Evolutionary conservation across 1,139 yeast species (phyloP).

Genomic region (Taphrina sp.): DNA sequence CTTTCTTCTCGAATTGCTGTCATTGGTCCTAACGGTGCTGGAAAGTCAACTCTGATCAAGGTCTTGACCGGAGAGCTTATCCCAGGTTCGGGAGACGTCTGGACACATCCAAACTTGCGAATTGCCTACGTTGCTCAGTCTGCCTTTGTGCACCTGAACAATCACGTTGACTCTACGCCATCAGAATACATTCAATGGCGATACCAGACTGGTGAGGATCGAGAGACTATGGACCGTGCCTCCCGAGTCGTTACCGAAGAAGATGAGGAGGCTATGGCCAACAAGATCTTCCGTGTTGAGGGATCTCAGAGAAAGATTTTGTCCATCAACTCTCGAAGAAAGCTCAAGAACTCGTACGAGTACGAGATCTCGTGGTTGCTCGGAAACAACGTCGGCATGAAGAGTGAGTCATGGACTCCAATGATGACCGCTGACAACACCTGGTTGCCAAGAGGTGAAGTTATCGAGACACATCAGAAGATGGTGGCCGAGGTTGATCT

Average conservation of each 20-base stretch:
- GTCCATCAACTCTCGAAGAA: slow-evolving; percentile 95
- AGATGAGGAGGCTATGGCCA: slow-evolving; percentile 91
- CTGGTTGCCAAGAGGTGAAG: slow-evolving; percentile 99
- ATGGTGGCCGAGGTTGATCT: slow-evolving; percentile 99
- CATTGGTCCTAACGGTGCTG: slow-evolving; percentile 99
- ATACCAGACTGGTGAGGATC: slow-evolving; percentile 99
- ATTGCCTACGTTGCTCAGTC: slow-evolving; percentile 99
- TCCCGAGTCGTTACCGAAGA: slow-evolving; percentile 96
- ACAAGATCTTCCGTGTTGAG: slow-evolving; percentile 98
- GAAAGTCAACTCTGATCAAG: slow-evolving; percentile 95
- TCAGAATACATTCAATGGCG: slow-evolving; percentile 99
- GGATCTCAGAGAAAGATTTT: slow-evolving; percentile 97
- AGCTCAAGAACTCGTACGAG: slow-evolving; percentile 99
- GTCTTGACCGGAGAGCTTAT: slow-evolving; percentile 94
- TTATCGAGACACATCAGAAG: slow-evolving; percentile 97
- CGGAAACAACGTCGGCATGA: slow-evolving; percentile 98
- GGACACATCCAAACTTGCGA: slow-evolving; percentile 99
- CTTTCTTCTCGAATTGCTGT: slow-evolving; percentile 98
- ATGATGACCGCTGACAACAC: slow-evolving; percentile 99
- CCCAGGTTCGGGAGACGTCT: slow-evolving; percentile 97
- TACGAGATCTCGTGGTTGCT: slow-evolving; percentile 95
- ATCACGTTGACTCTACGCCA: slow-evolving; percentile 98
- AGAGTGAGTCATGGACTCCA: slow-evolving; percentile 99
- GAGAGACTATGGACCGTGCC: slow-evolving; percentile 99
- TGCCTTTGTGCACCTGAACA: slow-evolving; percentile 98